Evolutionary conservation across 176 grass and related monocot genomes (phyloP).

Genomic region (Triticum timopheevii): DNA sequence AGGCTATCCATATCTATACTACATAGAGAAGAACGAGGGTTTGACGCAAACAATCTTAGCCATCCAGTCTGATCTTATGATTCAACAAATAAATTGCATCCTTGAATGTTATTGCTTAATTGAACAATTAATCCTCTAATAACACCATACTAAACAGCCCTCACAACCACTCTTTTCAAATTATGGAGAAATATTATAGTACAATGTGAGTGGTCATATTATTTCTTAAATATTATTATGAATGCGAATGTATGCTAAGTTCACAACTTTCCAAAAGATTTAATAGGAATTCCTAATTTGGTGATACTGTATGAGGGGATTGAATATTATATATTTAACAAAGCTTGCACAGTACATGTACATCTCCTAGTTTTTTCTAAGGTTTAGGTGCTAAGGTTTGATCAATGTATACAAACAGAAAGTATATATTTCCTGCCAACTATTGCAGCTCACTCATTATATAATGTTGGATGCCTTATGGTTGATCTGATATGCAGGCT

Average conservation of each 20-base stretch:
- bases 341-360: neutral
- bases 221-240: neutral
- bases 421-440: neutral
- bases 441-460: conserved; percentile 4
- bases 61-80: neutral
- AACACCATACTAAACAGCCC: neutral
- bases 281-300: neutral
- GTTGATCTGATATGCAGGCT: conserved; percentile 70
- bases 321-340: neutral
- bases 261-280: neutral
- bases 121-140: neutral
- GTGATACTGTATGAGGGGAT: neutral
- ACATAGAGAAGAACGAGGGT: neutral
- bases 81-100: neutral
- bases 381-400: neutral
- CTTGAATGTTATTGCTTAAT: neutral
- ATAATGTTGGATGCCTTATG: conserved; percentile 16
- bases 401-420: neutral
- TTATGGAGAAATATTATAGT: neutral
- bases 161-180: neutral
- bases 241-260: neutral
- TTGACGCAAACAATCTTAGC: neutral
- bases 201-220: neutral
- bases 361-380: neutral
- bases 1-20: neutral